phyloP scores from a whole-genome alignment of 2,329 filamentous ascomycete genomes.

The Cladobotryum mycophilum region DNA sequence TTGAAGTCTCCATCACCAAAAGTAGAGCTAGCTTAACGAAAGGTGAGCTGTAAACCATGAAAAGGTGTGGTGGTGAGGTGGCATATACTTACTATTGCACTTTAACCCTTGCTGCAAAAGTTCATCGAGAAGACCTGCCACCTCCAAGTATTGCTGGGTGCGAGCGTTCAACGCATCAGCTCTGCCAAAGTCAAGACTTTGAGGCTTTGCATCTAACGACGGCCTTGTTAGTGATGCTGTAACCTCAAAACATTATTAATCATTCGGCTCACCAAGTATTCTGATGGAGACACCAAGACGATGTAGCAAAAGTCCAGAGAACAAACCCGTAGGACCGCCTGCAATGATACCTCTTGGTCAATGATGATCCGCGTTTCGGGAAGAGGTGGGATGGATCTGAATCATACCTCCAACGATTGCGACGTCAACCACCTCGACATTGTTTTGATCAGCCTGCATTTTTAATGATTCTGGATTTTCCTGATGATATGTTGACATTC shows the following conservation, averaged over 20 bases:
- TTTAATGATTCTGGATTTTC: not conserved
- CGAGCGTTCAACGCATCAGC: constrained; percentile 44
- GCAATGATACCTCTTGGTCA: not conserved
- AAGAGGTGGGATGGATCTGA: not conserved
- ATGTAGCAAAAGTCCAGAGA: constrained; percentile 37
- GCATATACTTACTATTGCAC: constrained; percentile 39
- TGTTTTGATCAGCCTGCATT: not conserved
- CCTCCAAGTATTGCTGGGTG: constrained; percentile 42
- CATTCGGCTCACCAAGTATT: constrained; percentile 27
- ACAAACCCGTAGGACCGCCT: constrained; percentile 40
- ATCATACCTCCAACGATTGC: constrained; percentile 31
- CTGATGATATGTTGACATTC: no score
- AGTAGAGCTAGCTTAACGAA: constrained; percentile 38
- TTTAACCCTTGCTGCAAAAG: constrained; percentile 37
- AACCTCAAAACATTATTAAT: not conserved
- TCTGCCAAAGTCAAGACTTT: constrained; percentile 34
- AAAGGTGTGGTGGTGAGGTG: not conserved
- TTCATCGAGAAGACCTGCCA: constrained; percentile 37
- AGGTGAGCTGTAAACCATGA: not conserved
- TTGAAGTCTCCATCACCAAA: constrained; percentile 41
- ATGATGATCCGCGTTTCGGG: not conserved
- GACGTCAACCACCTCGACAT: constrained; percentile 25
- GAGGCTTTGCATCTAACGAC: constrained; percentile 31
- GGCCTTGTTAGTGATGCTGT: constrained; percentile 1
- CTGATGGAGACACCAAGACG: constrained; percentile 35